These are phyloP conservation scores for Angophora floribunda DNA, from an alignment of 345 rosid genomes.

Conservation along the genomic window DNA sequence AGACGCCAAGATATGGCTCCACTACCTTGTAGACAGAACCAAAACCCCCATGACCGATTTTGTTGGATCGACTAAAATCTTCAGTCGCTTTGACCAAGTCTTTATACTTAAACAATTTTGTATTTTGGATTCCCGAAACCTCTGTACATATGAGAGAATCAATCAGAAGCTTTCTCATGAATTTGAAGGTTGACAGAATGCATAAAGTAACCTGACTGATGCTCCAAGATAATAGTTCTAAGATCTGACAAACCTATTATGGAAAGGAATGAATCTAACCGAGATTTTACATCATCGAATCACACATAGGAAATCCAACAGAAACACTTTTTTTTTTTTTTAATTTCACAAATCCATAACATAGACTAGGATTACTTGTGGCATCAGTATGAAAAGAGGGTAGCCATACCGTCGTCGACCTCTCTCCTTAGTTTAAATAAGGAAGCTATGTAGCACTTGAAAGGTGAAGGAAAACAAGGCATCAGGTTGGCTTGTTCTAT, in stretches of 20 bases:
- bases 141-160: conserved; percentile 18
- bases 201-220: background rate
- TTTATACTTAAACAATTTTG: conserved; percentile 19
- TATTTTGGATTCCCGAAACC: conserved; percentile 23
- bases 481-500: background rate
- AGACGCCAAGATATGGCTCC: background rate
- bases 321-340: background rate
- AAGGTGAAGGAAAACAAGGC: background rate
- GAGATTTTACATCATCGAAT: background rate
- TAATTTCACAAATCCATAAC: background rate
- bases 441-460: background rate
- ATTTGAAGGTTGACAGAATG: background rate
- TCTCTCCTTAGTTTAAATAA: background rate
- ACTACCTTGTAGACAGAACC: conserved; percentile 73
- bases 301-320: background rate
- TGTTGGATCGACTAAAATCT: conserved; percentile 37
- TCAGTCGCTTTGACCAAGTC: conserved; percentile 48
- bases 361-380: background rate
- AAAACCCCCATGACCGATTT: conserved; percentile 68
- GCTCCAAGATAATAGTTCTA: background rate
- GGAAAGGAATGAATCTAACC: background rate
- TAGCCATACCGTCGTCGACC: background rate
- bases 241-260: background rate
- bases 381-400: background rate
- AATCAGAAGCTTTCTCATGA: background rate